A percentile compares a stretch with the other conserved stretches of the same genome.
These are phyloP conservation scores for Kwoniella bestiolae DNA, from an alignment of 768 basidiomycete genomes.

Conservation along the genomic window DNA sequence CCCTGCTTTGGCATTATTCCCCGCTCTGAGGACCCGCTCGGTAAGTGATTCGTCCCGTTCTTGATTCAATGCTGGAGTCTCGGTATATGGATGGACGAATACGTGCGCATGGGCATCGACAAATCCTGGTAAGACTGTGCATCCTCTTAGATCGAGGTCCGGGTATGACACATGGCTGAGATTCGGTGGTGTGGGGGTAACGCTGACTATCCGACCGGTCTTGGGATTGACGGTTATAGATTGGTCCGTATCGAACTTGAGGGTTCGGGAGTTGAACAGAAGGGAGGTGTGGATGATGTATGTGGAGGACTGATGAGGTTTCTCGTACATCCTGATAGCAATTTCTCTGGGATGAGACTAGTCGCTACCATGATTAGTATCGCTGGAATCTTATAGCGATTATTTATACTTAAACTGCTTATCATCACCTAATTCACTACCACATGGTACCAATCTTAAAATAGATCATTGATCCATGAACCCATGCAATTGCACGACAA, in stretches of 20 bases:
- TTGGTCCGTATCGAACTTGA: slow-evolving; percentile 13
- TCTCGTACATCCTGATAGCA: neutral
- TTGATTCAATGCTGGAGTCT: slow-evolving; percentile 28
- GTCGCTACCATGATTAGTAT: neutral
- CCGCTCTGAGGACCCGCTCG: slow-evolving; percentile 22
- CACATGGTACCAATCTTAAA: neutral
- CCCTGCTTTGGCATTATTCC: slow-evolving; percentile 25
- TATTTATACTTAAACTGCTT: neutral
- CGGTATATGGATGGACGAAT: slow-evolving; percentile 24
- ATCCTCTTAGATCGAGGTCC: slow-evolving; percentile 23
- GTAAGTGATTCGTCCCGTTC: slow-evolving; percentile 25
- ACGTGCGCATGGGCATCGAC: slow-evolving; percentile 32
- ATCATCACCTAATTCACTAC: neutral
- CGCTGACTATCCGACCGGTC: neutral
- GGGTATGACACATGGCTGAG: neutral
- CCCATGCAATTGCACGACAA: too few relatives aligned
- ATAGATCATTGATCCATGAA: neutral
- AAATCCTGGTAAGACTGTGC: slow-evolving; percentile 23
- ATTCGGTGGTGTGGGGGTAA: neutral
- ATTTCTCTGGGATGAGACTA: neutral
- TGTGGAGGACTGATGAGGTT: neutral
- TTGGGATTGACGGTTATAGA: slow-evolving; percentile 14
- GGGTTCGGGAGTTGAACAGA: slow-evolving; percentile 25
- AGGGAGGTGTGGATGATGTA: slow-evolving; percentile 22
- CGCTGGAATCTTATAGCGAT: neutral